Evolutionary conservation across 352 stramenopile genomes (phyloP).

Genomic region (Globisporangium viniferum): DNA sequence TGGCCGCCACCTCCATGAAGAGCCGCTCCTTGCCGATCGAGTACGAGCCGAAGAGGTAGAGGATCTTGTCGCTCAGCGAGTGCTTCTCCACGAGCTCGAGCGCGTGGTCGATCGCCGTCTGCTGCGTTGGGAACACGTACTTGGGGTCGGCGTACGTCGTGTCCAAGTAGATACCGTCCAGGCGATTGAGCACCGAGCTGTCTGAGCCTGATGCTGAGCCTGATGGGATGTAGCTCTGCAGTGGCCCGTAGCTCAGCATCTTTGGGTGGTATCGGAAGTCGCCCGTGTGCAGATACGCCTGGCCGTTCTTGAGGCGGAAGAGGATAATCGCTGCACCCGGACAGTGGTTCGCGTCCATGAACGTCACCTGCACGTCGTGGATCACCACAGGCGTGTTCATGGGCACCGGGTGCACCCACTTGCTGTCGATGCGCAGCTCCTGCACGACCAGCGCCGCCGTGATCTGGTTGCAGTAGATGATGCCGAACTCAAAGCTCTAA

Average conservation of each 20-base stretch:
- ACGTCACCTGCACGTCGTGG: slow-evolving; percentile 89
- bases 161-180: slow-evolving; percentile 93
- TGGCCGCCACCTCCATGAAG: slow-evolving; percentile 92
- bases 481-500: slow-evolving; percentile 85
- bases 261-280: slow-evolving; percentile 79
- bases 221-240: slow-evolving; percentile 45
- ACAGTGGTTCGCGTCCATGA: slow-evolving; percentile 97
- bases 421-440: slow-evolving; percentile 88
- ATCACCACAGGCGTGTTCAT: slow-evolving; percentile 88
- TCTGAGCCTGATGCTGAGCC: neutral
- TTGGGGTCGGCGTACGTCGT: slow-evolving; percentile 96
- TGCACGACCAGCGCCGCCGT: slow-evolving; percentile 91
- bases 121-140: slow-evolving; percentile 92
- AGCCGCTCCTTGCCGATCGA: slow-evolving; percentile 97
- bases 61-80: slow-evolving; percentile 53
- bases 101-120: slow-evolving; percentile 56
- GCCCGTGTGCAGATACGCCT: slow-evolving; percentile 90
- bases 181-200: slow-evolving; percentile 18
- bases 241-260: slow-evolving; percentile 62
- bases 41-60: slow-evolving; percentile 96
- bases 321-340: slow-evolving; percentile 95
- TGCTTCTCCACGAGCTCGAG: slow-evolving; percentile 63
- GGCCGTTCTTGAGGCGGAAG: slow-evolving; percentile 85
- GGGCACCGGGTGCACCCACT: slow-evolving; percentile 89
- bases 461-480: slow-evolving; percentile 95